phyloP scores from a whole-genome alignment of 768 basidiomycete species.

The Lanmaoa pseudosensibilis region DNA sequence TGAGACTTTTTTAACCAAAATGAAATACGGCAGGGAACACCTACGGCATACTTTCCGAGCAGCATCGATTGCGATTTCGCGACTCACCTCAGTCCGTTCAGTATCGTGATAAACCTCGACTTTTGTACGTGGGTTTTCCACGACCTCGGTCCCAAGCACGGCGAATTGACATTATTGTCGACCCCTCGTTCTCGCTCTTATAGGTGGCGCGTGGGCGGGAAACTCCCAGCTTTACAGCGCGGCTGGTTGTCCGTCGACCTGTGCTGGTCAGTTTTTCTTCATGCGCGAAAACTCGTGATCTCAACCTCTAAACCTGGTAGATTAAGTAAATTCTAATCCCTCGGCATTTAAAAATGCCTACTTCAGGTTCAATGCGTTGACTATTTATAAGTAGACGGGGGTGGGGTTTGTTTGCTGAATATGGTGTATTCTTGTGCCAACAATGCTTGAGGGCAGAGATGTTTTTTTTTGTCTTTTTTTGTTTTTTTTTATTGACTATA shows the following conservation, averaged over 20 bases:
- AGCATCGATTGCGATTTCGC: constrained; percentile 56
- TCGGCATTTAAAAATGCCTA: constrained; percentile 41
- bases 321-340: constrained; percentile 39
- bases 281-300: not conserved
- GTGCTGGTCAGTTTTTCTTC: constrained; percentile 21
- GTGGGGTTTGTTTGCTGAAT: not conserved
- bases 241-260: constrained; percentile 31
- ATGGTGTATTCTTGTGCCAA: not conserved
- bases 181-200: not conserved
- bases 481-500: not conserved
- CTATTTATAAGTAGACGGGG: constrained; percentile 33
- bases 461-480: not conserved
- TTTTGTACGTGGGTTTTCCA: constrained; percentile 22
- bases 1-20: not conserved
- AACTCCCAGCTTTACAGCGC: constrained; percentile 12
- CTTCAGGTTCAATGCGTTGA: constrained; percentile 40
- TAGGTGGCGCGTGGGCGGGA: constrained; percentile 33
- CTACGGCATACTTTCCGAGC: constrained; percentile 58
- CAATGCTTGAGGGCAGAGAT: too few species aligned
- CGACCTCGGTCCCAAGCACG: not conserved
- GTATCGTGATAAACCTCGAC: constrained; percentile 60
- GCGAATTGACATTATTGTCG: not conserved
- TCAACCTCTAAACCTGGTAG: constrained; percentile 13
- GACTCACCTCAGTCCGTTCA: constrained; percentile 53
- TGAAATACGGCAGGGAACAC: constrained; percentile 49